These are phyloP conservation scores for Pleurotus djamor DNA, from an alignment of 768 basidiomycete genomes.

Conservation along the genomic window DNA sequence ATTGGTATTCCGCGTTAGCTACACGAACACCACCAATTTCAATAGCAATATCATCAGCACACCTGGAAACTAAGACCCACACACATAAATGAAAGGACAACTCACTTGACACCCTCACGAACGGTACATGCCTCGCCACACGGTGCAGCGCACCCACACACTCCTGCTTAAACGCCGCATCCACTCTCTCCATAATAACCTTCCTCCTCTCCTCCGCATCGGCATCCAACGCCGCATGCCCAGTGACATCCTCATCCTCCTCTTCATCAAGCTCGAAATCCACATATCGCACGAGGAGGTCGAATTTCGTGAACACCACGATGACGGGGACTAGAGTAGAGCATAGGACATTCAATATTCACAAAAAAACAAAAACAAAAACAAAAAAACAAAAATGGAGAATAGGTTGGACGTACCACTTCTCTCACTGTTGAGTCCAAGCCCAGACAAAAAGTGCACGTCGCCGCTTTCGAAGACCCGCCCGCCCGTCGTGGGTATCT, in stretches of 20 bases:
- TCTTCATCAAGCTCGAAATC: background rate
- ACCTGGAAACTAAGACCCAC: too few species aligned
- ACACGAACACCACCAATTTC: too few species aligned
- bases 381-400: too few species aligned
- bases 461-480: slow-evolving; percentile 21
- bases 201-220: too few species aligned
- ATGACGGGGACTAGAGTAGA: slow-evolving; percentile 32
- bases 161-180: background rate
- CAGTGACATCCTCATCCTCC: background rate
- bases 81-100: background rate
- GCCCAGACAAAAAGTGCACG: slow-evolving; percentile 18
- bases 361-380: too few species aligned
- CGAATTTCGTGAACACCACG: slow-evolving; percentile 30
- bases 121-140: background rate
- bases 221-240: background rate
- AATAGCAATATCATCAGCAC: too few species aligned
- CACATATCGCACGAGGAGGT: slow-evolving; percentile 14
- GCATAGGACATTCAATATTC: too few species aligned
- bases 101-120: background rate
- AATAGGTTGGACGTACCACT: too few species aligned
- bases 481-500: slow-evolving; percentile 19
- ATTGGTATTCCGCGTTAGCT: background rate
- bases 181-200: background rate
- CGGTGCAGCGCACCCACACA: background rate
- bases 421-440: background rate